These are phyloP conservation scores for Bondarzewia mesenterica DNA, from an alignment of 1,284 basidiomycete species.

Conservation along the genomic window DNA sequence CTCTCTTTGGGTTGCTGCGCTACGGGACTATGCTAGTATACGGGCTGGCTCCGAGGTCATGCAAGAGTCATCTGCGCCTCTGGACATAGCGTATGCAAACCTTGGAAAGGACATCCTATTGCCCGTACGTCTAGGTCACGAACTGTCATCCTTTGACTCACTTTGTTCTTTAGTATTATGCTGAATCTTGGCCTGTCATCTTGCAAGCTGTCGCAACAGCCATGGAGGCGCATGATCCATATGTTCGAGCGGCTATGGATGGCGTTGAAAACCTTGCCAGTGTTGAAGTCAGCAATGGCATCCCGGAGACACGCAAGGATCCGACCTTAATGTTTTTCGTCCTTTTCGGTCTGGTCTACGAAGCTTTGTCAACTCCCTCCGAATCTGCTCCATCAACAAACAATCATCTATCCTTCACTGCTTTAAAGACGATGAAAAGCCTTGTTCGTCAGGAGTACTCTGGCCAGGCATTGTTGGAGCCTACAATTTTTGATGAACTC, in stretches of 20 bases:
- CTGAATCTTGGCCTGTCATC: constrained; percentile 77
- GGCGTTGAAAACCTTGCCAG: constrained; percentile 42
- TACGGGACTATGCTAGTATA: constrained; percentile 90
- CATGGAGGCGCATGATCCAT: constrained; percentile 66
- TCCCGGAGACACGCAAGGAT: constrained; percentile 44
- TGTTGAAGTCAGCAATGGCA: constrained; percentile 15
- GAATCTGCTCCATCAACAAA: constrained; percentile 25
- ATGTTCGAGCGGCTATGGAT: constrained; percentile 76
- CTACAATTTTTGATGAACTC: constrained; percentile 85
- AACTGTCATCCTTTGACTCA: constrained; percentile 6
- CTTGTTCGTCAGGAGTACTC: constrained; percentile 76
- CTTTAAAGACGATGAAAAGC: constrained; percentile 73
- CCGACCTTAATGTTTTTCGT: constrained; percentile 83
- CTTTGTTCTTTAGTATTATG: constrained; percentile 67
- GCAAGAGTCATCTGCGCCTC: constrained; percentile 60
- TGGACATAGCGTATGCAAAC: constrained; percentile 81
- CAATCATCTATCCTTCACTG: constrained; percentile 46
- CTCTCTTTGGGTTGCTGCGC: constrained; percentile 81
- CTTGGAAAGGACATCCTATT: constrained; percentile 86
- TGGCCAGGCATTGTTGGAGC: constrained; percentile 75
- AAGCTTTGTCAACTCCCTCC: constrained; percentile 62
- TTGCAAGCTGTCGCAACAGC: constrained; percentile 81
- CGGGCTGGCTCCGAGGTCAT: constrained; percentile 83
- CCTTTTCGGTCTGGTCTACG: constrained; percentile 89
- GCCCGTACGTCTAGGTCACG: constrained; percentile 49